Evolutionary conservation across 2,329 filamentous ascomycete genomes (phyloP).

Genomic region (Talaromyces amestolkiae): DNA sequence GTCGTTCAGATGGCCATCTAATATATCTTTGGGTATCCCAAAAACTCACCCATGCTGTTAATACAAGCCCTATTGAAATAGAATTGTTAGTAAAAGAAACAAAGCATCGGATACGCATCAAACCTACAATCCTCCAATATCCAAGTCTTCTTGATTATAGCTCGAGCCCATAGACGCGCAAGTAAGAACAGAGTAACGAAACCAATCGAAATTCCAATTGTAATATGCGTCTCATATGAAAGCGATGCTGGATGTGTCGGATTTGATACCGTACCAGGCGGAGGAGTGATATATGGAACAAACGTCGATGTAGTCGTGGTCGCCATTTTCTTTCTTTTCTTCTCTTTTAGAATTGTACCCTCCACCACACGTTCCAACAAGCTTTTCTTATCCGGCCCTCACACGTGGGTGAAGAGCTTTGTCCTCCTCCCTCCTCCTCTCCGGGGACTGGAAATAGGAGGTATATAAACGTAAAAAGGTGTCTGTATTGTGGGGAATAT

Average conservation of each 20-base stretch:
- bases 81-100: no score
- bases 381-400: neutral
- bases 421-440: neutral
- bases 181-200: slow-evolving; percentile 15
- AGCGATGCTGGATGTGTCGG: slow-evolving; percentile 14
- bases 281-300: slow-evolving; percentile 14
- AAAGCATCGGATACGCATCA: neutral
- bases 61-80: slow-evolving; percentile 16
- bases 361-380: neutral
- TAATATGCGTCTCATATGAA: slow-evolving; percentile 13
- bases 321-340: slow-evolving; percentile 7
- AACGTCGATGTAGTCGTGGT: slow-evolving; percentile 17
- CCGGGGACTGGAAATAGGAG: neutral
- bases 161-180: slow-evolving; percentile 11
- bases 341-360: neutral
- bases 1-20: neutral
- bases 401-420: slow-evolving; percentile 1
- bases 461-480: neutral
- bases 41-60: slow-evolving; percentile 18
- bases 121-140: slow-evolving; percentile 19
- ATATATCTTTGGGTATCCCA: neutral
- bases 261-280: slow-evolving; percentile 15
- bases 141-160: slow-evolving; percentile 17
- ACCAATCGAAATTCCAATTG: slow-evolving; percentile 15
- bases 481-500: neutral